phyloP scores from a whole-genome alignment of 495 filamentous ascomycete genomes.

The Sordaria brevicollis region DNA sequence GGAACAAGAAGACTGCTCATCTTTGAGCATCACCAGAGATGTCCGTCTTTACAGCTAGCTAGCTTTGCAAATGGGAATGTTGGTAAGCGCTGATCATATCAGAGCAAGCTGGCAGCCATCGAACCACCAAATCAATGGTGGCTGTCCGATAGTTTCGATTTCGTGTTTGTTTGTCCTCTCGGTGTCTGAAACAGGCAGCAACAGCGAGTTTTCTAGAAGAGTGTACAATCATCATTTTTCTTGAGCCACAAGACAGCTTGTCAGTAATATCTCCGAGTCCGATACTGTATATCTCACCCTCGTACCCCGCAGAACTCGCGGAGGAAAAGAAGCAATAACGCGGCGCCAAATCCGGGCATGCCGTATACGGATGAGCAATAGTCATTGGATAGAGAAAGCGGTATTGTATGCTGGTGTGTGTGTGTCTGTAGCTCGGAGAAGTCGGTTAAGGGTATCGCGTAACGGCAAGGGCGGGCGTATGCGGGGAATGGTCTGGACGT shows the following conservation, averaged over 20 bases:
- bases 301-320: neutral
- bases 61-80: neutral
- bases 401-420: neutral
- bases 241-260: neutral
- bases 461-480: neutral
- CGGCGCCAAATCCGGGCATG: neutral
- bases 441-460: neutral
- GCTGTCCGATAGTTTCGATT: neutral
- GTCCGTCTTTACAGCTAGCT: neutral
- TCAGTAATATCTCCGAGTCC: neutral
- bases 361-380: neutral
- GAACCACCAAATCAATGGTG: neutral
- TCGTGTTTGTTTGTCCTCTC: neutral
- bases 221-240: neutral
- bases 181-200: neutral
- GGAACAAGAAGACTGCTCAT: neutral
- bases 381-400: neutral
- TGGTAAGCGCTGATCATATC: neutral
- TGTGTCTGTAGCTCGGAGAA: neutral
- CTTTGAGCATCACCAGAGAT: neutral
- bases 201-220: neutral
- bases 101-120: neutral
- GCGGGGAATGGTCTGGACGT: neutral
- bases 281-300: neutral
- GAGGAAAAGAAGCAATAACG: neutral